Conservation (phyloP, 768 basidiomycete species). For the Russula virescens region DNA sequence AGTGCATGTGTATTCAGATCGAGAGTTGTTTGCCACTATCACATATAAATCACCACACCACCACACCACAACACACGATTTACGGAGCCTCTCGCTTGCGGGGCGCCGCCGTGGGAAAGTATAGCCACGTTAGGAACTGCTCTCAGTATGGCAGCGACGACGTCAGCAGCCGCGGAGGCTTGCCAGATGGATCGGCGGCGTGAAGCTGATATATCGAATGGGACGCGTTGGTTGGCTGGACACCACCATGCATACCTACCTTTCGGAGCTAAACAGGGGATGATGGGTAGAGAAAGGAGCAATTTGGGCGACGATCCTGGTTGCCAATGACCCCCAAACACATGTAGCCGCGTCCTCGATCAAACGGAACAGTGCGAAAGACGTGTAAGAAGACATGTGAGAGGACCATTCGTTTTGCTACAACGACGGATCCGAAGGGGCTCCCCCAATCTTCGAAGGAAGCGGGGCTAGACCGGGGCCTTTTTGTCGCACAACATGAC, state of each 20-base stretch:
- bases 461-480: conserved; percentile 7
- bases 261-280: conserved; percentile 8
- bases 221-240: neutral
- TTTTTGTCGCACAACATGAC: neutral
- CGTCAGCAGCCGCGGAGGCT: conserved; percentile 15
- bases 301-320: conserved; percentile 16
- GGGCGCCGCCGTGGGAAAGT: conserved; percentile 11
- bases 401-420: conserved; percentile 8
- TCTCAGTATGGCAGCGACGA: neutral
- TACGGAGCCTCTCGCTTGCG: neutral
- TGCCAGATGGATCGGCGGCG: conserved; percentile 12
- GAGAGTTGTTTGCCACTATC: conserved; percentile 8
- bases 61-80: neutral
- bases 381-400: conserved; percentile 1
- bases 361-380: conserved; percentile 17
- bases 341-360: conserved; percentile 10
- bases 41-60: neutral
- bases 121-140: neutral
- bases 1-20: conserved; percentile 1
- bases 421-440: conserved; percentile 5
- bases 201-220: neutral
- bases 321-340: conserved; percentile 18
- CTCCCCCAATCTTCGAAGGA: neutral
- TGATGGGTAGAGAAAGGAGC: neutral
- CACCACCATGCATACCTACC: conserved; percentile 8